phyloP scores from a whole-genome alignment of 371 early-diverging fungal genomes.

The Choanephora cucurbitarum region DNA sequence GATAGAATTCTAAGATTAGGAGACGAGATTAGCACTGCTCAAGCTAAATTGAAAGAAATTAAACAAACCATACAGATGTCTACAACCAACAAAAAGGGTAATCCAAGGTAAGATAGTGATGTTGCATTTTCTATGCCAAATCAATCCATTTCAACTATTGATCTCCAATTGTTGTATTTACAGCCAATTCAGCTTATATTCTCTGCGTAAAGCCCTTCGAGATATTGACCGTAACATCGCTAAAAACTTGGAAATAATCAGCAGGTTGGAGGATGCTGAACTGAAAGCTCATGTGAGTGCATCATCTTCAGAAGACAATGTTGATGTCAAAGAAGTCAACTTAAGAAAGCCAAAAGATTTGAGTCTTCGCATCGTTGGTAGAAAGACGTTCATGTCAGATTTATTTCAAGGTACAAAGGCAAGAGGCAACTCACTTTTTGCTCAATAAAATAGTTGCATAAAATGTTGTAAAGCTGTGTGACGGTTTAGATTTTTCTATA shows the following conservation, averaged over 20 bases:
- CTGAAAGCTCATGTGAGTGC: background rate
- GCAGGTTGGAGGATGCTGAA: slow-evolving; percentile 1
- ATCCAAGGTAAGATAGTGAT: background rate
- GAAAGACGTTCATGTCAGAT: background rate
- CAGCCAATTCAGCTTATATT: slow-evolving; percentile 12
- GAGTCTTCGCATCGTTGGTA: background rate
- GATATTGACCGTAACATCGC: slow-evolving; percentile 10
- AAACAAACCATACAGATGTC: background rate
- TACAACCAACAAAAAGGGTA: background rate
- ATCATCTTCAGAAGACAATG: too few relatives aligned
- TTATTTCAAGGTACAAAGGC: slow-evolving; percentile 4
- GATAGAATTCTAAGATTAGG: background rate
- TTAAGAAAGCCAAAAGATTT: background rate
- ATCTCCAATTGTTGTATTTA: background rate
- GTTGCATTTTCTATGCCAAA: too few relatives aligned
- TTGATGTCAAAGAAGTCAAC: too few relatives aligned
- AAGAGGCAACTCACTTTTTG: background rate
- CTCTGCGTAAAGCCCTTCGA: slow-evolving; percentile 20
- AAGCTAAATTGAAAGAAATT: background rate
- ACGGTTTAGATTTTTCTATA: too few relatives aligned
- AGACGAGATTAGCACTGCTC: background rate
- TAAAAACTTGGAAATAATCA: background rate
- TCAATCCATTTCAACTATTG: too few relatives aligned
- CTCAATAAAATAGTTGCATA: background rate
- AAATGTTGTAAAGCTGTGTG: background rate